Evolutionary conservation across 83 land plant species (phyloP).

Genomic region (Thuja plicata): DNA sequence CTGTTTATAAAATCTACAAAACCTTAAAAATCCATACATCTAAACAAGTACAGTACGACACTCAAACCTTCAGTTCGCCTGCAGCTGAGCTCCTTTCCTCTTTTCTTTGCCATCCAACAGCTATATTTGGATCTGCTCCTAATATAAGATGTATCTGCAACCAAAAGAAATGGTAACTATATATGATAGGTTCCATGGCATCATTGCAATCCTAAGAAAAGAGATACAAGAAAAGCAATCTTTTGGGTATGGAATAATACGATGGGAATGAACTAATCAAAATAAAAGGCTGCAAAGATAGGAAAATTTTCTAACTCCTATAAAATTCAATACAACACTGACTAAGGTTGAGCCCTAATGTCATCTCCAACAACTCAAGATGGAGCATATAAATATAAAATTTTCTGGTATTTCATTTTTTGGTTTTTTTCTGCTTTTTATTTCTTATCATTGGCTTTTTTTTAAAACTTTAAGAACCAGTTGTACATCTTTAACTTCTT

Average conservation of each 20-base stretch:
- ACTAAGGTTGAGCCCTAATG: neutral
- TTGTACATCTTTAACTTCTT: neutral
- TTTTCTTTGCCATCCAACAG: constrained; percentile 87
- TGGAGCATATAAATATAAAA: neutral
- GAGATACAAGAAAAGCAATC: neutral
- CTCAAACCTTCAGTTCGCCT: constrained; percentile 81
- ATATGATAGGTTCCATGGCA: constrained; percentile 6
- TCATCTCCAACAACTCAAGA: neutral
- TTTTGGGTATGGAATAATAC: neutral
- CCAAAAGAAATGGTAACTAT: neutral
- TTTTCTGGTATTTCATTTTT: no score
- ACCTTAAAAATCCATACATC: neutral
- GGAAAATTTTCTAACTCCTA: neutral
- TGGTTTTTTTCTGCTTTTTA: neutral
- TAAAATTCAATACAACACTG: neutral
- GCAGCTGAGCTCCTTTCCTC: constrained; percentile 70
- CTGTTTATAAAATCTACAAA: neutral
- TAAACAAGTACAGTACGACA: neutral
- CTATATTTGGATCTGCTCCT: constrained; percentile 72
- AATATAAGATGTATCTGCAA: constrained; percentile 79
- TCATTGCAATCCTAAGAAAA: neutral
- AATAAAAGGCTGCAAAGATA: neutral
- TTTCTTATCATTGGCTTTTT: neutral
- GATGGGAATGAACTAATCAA: neutral
- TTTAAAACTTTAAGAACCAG: neutral